These are phyloP conservation scores for Ceratobasidium sp. DNA, from an alignment of 1,284 basidiomycete genomes.

Conservation along the genomic window DNA sequence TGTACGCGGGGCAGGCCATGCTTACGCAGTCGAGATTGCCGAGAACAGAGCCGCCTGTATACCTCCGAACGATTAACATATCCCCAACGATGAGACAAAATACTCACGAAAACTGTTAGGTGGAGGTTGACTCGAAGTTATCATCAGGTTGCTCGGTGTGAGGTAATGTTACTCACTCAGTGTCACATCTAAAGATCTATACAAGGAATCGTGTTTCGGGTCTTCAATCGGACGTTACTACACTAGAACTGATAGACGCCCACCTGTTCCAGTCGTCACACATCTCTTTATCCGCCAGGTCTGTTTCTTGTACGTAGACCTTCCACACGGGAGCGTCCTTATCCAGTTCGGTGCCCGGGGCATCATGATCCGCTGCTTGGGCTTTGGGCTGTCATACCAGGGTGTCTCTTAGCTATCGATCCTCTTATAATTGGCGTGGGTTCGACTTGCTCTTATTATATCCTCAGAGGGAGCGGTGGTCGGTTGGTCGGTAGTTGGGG, in stretches of 20 bases:
- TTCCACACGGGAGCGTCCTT: slow-evolving; percentile 9
- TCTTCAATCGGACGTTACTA: too few species aligned
- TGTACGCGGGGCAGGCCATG: background rate
- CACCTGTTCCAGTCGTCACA: too few species aligned
- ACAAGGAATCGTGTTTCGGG: background rate
- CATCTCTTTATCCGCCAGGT: background rate
- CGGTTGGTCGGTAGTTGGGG: too few species aligned
- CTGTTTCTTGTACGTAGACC: slow-evolving; percentile 12
- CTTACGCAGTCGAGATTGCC: slow-evolving; percentile 13
- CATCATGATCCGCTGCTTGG: background rate
- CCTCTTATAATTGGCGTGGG: too few species aligned
- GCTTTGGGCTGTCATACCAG: too few species aligned
- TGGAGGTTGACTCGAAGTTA: background rate
- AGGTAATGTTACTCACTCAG: too few species aligned
- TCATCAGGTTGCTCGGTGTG: too few species aligned
- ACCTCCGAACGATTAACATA: background rate
- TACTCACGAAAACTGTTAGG: background rate
- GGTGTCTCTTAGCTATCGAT: too few species aligned
- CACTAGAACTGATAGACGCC: too few species aligned
- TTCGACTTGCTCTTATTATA: too few species aligned
- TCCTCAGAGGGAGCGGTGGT: too few species aligned
- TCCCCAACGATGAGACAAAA: background rate
- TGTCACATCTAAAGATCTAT: too few species aligned
- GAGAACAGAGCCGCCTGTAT: slow-evolving; percentile 11
- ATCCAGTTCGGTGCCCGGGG: background rate